phyloP scores from a whole-genome alignment of 306 rosid species.

The Quercus cerris region DNA sequence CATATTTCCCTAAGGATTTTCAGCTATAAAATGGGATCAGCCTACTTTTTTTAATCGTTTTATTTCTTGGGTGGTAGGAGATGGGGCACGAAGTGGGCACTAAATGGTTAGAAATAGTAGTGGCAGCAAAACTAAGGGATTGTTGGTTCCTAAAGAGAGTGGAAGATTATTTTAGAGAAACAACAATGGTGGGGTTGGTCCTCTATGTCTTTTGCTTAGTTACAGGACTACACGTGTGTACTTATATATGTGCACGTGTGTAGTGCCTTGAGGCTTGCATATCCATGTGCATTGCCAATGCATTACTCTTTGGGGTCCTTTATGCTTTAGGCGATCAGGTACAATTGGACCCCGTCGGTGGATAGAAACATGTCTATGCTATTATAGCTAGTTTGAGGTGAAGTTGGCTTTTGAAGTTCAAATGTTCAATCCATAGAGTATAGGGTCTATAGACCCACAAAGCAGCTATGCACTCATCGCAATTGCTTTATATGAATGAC shows the following conservation, averaged over 20 bases:
- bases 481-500: too few relatives aligned
- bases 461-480: too few relatives aligned
- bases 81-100: neutral
- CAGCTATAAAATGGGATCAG: too few relatives aligned
- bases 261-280: constrained; percentile 5
- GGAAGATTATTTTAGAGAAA: neutral
- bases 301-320: neutral
- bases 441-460: neutral
- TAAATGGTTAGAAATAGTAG: neutral
- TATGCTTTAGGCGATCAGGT: neutral
- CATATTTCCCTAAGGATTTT: too few relatives aligned
- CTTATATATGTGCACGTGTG: constrained; percentile 6
- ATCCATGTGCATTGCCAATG: constrained; percentile 4
- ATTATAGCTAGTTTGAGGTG: neutral
- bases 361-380: neutral
- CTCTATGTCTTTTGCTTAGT: neutral
- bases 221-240: neutral
- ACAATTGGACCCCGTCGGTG: neutral
- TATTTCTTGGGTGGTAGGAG: neutral
- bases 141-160: neutral
- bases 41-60: too few relatives aligned
- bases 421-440: neutral
- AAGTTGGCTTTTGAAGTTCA: neutral
- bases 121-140: neutral
- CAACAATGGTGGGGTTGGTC: constrained; percentile 2